Conservation (phyloP, 2,329 filamentous ascomycete genomes). For the Eurotiales sp. region DNA sequence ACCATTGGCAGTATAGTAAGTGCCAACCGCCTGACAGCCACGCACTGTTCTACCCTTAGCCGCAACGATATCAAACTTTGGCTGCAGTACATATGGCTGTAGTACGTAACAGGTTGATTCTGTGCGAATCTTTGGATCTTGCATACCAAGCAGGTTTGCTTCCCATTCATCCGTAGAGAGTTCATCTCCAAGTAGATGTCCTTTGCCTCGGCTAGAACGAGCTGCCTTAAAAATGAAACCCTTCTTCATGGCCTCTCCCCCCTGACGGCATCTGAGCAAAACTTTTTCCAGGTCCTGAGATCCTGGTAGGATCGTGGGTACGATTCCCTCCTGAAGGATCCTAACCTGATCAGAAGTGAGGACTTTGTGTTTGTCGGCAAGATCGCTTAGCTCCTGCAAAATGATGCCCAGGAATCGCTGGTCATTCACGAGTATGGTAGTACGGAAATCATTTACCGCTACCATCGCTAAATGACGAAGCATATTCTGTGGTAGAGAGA, state of each 20-base stretch:
- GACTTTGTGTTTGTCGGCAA: background rate
- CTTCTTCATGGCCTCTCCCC: background rate
- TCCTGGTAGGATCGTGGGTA: background rate
- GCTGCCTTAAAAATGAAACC: conserved; percentile 1
- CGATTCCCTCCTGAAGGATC: background rate
- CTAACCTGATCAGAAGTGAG: background rate
- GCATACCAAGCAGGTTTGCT: background rate
- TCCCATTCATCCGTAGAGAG: background rate
- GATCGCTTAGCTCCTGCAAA: conserved; percentile 16
- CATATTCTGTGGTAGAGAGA: conserved; percentile 20
- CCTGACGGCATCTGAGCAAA: background rate
- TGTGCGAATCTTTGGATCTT: background rate
- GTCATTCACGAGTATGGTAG: conserved; percentile 27
- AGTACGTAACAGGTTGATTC: background rate
- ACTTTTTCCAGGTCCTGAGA: background rate
- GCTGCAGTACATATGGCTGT: background rate
- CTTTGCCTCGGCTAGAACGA: background rate
- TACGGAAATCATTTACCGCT: conserved; percentile 30
- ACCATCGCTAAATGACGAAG: conserved; percentile 20
- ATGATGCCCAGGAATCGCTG: conserved; percentile 32
- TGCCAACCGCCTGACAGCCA: background rate
- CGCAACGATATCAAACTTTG: background rate
- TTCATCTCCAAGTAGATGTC: conserved; percentile 5
- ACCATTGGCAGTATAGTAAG: conserved; percentile 1
- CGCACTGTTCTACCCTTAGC: background rate